Evolutionary conservation across 495 filamentous ascomycete species (phyloP), one percentile per base, ranked within the genome.

Genomic region (Penicillium salamii): DNA sequence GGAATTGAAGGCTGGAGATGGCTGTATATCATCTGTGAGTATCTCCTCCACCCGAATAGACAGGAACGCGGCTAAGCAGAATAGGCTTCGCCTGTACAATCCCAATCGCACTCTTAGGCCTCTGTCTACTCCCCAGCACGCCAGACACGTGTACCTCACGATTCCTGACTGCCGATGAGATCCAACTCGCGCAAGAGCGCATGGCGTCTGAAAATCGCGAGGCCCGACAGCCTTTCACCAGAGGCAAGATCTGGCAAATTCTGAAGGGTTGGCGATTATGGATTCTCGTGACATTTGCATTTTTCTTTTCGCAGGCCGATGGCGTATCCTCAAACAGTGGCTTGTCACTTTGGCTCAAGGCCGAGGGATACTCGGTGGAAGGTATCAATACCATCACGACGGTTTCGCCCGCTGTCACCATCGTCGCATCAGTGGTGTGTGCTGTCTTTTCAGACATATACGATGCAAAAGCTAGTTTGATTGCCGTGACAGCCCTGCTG

Each of bases 1-100:
- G 72, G 74, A 0, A 55, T 76, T 13, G 63, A 63, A 9, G 75
- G 75, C 0, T 78, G 74, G 75, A 61, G 72, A 46, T 77, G 71
- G 72, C 61, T 77, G 49, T 76, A 72, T 21, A 76, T 77, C 42
- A 75, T 77, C 37, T 74, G 68, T 58, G 53, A 56, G 47, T 46
- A 13, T 12, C 65, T 15, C 32, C 3, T 6, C n/a, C 5, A 7
- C 18, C 8, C 13, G n/a, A 17, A 21, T 12, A 31, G 3, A 15
- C 3, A 12, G 13, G 17, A 29, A 19, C 1, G 5, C 11, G 1
- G 3, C 24, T 46, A 35, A 43, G 20, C 50, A 65, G n/a, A 66
- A 54, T 20, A 68, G 55, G 58, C 28, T 63, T 63, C 29, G 53
- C 56, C 3, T 64, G 57, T 47, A 64, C 61, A 9, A 54, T 63